Evolutionary conservation across 1,139 yeast genomes (phyloP), one percentile per base, ranked within the genome.

Genomic region (Zygosaccharomyces pseudobailii): DNA sequence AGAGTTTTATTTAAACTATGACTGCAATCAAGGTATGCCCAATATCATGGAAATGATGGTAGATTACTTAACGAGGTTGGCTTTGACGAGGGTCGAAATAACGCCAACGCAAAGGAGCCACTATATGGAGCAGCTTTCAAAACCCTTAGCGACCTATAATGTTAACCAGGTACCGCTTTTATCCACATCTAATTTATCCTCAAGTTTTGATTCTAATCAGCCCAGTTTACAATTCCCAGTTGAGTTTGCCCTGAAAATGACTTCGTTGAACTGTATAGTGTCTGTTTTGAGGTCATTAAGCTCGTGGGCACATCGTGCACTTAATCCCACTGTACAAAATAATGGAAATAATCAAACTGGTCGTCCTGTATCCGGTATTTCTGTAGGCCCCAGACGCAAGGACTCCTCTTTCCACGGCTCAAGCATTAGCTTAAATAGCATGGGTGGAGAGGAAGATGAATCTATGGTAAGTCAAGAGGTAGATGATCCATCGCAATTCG

Each of bases 1-100:
- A 50, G 99, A 94, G 67, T 80, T 92, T 53, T 94, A 90, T 63
- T 76, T 94, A 59, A 94, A 94, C 66, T 94, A 92, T 66, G 99
- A 94, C 66, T 94, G 99, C 71, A 96, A 89, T 64, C 76, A 84
- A 17, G 72, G 79, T 5, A 79, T 84, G 75, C 87, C 95, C 41
- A 92, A 92, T 63, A 75, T 90, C 43, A 88, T 92, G 65, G 98
- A 94, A 67, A 76, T 80, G 46, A 71, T 87, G 35, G 79, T 89
- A 47, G 92, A 88, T 56, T 83, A 85, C 56, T 72, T 92, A 55
- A 85, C 95, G 5, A 80, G 78, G 55, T 70, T 85, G 49, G 83
- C 96, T 0, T 72, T 87, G 38, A 75, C 84, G 0, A 76, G 89
- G 52, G 83, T 85, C 4, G 94, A 84, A 22, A 81, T 84, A 9